These are phyloP conservation scores for Cunninghamia lanceolata DNA, from an alignment of 75 land plant species.

Conservation along the genomic window DNA sequence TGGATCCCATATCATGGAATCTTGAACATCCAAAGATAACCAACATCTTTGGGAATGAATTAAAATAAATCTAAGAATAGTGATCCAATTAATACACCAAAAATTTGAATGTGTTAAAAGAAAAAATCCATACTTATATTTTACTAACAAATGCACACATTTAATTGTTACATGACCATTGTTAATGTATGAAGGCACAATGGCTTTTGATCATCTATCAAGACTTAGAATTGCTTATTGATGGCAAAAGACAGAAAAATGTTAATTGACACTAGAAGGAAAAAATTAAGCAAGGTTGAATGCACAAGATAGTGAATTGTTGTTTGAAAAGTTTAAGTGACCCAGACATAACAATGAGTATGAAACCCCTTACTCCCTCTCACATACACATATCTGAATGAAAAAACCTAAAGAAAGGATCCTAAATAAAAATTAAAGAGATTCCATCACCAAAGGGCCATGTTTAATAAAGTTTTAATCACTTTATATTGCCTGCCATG, in stretches of 20 bases:
- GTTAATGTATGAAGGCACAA: not conserved
- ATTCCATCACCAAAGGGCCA: no score
- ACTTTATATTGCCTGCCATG: no score
- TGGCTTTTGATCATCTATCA: not conserved
- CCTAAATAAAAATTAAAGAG: no score
- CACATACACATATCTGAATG: no score
- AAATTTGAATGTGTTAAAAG: not conserved
- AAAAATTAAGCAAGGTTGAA: no score
- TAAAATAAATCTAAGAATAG: not conserved
- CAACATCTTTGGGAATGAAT: not conserved
- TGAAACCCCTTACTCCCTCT: no score
- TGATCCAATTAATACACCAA: not conserved
- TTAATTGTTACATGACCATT: not conserved
- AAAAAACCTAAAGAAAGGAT: no score
- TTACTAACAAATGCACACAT: not conserved
- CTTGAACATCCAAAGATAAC: not conserved
- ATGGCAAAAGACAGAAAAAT: not conserved
- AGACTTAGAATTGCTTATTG: not conserved
- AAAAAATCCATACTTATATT: no score
- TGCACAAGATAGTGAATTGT: no score
- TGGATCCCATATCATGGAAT: not conserved
- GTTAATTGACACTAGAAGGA: not conserved
- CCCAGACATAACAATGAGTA: no score
- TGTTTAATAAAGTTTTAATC: no score
- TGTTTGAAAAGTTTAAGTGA: no score